Percentiles rank a stretch among this genome's conserved stretches.
Conservation (phyloP, 2,329 filamentous ascomycete genomes). For the Penicillium sp. region DNA sequence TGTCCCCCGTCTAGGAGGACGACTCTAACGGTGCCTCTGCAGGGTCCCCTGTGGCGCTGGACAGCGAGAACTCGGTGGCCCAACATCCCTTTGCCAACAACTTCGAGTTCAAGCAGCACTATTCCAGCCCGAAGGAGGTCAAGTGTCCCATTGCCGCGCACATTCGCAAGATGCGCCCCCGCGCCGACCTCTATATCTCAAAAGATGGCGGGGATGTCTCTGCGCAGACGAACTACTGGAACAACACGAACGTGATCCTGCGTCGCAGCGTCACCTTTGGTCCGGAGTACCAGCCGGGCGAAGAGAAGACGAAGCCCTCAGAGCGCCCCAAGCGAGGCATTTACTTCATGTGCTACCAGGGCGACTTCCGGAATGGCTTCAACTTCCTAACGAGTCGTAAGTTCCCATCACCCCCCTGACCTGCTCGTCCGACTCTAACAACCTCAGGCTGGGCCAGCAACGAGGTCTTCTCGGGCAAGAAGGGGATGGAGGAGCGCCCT, state of each 20-base stretch:
- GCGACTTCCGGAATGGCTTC: constrained; percentile 38
- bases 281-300: constrained; percentile 24
- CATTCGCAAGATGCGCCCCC: constrained; percentile 40
- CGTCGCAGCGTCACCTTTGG: constrained; percentile 47
- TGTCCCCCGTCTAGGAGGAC: not conserved
- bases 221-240: not conserved
- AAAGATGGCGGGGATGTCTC: constrained; percentile 26
- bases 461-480: too few species aligned
- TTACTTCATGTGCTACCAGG: constrained; percentile 47
- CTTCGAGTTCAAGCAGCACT: constrained; percentile 33
- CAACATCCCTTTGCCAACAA: constrained; percentile 27
- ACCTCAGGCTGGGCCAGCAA: constrained; percentile 22
- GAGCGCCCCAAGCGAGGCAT: constrained; percentile 34
- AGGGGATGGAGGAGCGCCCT: too few species aligned
- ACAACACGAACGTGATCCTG: constrained; percentile 34
- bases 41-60: constrained; percentile 34
- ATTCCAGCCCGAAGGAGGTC: constrained; percentile 25
- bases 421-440: not conserved
- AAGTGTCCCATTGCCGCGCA: constrained; percentile 48
- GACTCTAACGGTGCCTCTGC: not conserved
- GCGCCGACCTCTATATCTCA: constrained; percentile 33
- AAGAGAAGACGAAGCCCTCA: constrained; percentile 30
- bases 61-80: constrained; percentile 26
- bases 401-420: not conserved
- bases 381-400: constrained; percentile 32